phyloP scores from a whole-genome alignment of 176 grass and related monocot species.

The Microstegium vimineum region DNA sequence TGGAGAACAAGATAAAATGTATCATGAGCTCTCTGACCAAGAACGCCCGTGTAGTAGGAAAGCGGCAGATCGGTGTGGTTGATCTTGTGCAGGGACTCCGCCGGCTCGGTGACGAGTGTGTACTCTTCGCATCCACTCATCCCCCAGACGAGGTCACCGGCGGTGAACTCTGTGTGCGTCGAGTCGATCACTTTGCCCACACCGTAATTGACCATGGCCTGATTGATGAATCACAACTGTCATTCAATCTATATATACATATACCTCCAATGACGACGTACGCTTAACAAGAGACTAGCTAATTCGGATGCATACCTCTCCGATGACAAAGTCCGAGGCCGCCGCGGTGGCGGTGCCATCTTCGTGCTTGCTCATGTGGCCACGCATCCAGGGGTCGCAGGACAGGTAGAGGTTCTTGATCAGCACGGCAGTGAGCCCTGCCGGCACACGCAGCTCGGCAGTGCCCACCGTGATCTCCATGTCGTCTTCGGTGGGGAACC shows the following conservation, averaged over 20 bases:
- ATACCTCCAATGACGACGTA: not conserved
- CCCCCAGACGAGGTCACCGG: slow-evolving; percentile 21
- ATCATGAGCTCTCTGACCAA: too few relatives aligned
- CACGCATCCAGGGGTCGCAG: slow-evolving; percentile 48
- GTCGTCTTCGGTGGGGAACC: slow-evolving; percentile 19
- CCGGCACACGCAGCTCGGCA: not conserved
- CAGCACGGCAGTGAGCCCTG: not conserved
- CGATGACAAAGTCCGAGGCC: not conserved
- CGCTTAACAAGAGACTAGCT: not conserved
- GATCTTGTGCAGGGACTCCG: slow-evolving; percentile 30
- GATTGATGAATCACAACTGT: not conserved
- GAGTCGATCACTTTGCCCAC: slow-evolving; percentile 26
- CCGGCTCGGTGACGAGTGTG: too few relatives aligned
- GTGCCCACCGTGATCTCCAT: slow-evolving; percentile 23
- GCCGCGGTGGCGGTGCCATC: not conserved
- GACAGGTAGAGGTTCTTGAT: slow-evolving; percentile 52
- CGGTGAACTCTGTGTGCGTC: slow-evolving; percentile 14
- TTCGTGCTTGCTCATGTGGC: not conserved
- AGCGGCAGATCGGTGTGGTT: slow-evolving; percentile 22
- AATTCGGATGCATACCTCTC: not conserved
- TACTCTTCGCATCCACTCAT: slow-evolving; percentile 24
- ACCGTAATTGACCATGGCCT: not conserved
- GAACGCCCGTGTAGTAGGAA: slow-evolving; percentile 37
- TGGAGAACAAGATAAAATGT: too few relatives aligned
- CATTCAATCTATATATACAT: too few relatives aligned